phyloP scores from a whole-genome alignment of 768 basidiomycete species.

The Tephrocybe sp. region DNA sequence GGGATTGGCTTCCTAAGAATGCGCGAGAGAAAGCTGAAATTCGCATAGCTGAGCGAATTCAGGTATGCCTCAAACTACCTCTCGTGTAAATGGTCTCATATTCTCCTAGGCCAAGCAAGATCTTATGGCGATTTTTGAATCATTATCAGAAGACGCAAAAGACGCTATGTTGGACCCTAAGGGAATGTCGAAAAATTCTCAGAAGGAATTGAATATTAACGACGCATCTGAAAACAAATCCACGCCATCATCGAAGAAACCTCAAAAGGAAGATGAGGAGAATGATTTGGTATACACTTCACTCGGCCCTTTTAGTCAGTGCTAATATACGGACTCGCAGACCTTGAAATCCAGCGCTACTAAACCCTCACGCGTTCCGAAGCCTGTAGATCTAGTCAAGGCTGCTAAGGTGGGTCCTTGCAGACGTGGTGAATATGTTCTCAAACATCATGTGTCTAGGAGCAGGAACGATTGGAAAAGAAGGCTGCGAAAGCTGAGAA shows the following conservation, averaged over 20 bases:
- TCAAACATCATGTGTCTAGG: conserved; percentile 36
- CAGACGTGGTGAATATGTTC: background rate
- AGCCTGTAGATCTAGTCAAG: conserved; percentile 53
- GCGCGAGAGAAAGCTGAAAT: conserved; percentile 58
- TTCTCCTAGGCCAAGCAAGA: conserved; percentile 53
- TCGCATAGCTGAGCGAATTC: conserved; percentile 61
- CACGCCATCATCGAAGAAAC: conserved; percentile 27
- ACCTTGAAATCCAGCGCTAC: conserved; percentile 11
- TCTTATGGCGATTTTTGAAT: conserved; percentile 51
- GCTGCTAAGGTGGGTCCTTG: conserved; percentile 43
- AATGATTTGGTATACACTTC: conserved; percentile 34
- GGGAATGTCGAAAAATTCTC: conserved; percentile 30
- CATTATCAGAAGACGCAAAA: conserved; percentile 55
- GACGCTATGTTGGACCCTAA: conserved; percentile 55
- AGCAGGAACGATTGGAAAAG: conserved; percentile 66
- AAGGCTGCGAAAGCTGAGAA: conserved; percentile 67
- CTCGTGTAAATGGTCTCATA: background rate
- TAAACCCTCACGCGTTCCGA: conserved; percentile 43
- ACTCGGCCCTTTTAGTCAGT: background rate
- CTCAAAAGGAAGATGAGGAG: conserved; percentile 34
- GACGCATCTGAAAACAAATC: conserved; percentile 23
- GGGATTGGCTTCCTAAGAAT: conserved; percentile 66
- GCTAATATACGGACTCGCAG: background rate
- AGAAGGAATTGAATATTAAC: conserved; percentile 28
- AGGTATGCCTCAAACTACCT: conserved; percentile 39